These are phyloP conservation scores for Grammothele lineata DNA, from an alignment of 768 basidiomycete species.

Conservation along the genomic window DNA sequence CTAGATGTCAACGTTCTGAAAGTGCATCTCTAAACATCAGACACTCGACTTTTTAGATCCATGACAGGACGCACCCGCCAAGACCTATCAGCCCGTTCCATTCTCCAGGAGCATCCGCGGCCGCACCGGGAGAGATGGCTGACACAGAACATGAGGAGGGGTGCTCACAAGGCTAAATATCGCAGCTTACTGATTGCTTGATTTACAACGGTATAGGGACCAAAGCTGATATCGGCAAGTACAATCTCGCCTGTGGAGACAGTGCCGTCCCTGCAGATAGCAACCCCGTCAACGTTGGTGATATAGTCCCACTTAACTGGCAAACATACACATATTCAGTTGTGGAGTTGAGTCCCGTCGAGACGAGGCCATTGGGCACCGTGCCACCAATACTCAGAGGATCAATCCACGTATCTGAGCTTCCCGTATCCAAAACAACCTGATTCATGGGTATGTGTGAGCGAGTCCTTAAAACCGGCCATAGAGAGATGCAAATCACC, in stretches of 20 bases:
- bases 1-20: no score
- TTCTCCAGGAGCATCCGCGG: neutral
- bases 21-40: no score
- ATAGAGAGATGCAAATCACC: neutral
- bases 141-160: neutral
- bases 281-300: no score
- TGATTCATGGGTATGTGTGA: neutral
- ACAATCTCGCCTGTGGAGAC: conserved; percentile 3
- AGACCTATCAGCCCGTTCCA: conserved; percentile 6
- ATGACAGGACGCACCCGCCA: neutral
- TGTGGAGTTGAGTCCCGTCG: conserved; percentile 1
- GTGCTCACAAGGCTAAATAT: neutral
- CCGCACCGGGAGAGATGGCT: neutral
- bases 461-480: neutral
- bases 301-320: neutral
- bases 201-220: conserved; percentile 3
- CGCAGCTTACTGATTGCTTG: conserved; percentile 8
- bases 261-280: conserved; percentile 1
- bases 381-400: neutral
- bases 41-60: no score
- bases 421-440: conserved; percentile 6
- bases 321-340: neutral
- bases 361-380: neutral
- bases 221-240: conserved; percentile 4
- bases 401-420: conserved; percentile 11